A percentile compares a stretch with the other conserved stretches of the same genome.
Conservation (phyloP, 306 rosid species). For the Aeschynomene evenia region DNA sequence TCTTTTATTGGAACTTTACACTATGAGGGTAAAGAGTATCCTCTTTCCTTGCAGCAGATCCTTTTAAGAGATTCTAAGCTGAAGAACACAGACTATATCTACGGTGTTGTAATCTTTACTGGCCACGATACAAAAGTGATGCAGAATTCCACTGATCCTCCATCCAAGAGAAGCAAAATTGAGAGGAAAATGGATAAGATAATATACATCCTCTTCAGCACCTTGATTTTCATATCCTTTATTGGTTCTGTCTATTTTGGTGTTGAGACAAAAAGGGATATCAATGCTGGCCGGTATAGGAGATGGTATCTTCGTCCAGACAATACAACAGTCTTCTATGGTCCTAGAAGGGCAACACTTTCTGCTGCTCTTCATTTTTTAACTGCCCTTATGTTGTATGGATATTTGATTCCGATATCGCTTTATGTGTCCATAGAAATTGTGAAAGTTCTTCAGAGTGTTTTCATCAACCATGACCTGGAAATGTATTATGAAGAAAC, state of each 20-base stretch:
- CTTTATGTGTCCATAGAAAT: slow-evolving; percentile 86
- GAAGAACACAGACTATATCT: slow-evolving; percentile 73
- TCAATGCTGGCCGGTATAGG: slow-evolving; percentile 33
- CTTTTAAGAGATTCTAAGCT: slow-evolving; percentile 89
- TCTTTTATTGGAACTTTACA: slow-evolving; percentile 68
- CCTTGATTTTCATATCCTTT: slow-evolving; percentile 67
- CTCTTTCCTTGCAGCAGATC: slow-evolving; percentile 73
- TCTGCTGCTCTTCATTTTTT: slow-evolving; percentile 69
- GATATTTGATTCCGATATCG: slow-evolving; percentile 87
- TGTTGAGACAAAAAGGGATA: slow-evolving; percentile 54
- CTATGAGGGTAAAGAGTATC: slow-evolving; percentile 42
- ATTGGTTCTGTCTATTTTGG: slow-evolving; percentile 68
- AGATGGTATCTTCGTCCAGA: slow-evolving; percentile 91
- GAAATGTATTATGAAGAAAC: slow-evolving; percentile 78
- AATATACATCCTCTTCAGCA: slow-evolving; percentile 71
- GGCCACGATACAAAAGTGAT: slow-evolving; percentile 92
- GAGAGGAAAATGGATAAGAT: slow-evolving; percentile 90
- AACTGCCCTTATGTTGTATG: slow-evolving; percentile 89
- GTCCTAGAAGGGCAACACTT: slow-evolving; percentile 53
- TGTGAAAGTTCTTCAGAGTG: slow-evolving; percentile 84
- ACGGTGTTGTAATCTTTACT: slow-evolving; percentile 73
- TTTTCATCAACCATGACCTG: slow-evolving; percentile 80
- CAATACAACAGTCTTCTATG: slow-evolving; percentile 49
- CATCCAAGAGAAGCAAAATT: slow-evolving; percentile 88
- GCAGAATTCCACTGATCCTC: slow-evolving; percentile 84